Evolutionary conservation across 1,284 basidiomycete genomes (phyloP), one percentile per base, ranked within the genome.

Genomic region (Rhizoctonia solani): DNA sequence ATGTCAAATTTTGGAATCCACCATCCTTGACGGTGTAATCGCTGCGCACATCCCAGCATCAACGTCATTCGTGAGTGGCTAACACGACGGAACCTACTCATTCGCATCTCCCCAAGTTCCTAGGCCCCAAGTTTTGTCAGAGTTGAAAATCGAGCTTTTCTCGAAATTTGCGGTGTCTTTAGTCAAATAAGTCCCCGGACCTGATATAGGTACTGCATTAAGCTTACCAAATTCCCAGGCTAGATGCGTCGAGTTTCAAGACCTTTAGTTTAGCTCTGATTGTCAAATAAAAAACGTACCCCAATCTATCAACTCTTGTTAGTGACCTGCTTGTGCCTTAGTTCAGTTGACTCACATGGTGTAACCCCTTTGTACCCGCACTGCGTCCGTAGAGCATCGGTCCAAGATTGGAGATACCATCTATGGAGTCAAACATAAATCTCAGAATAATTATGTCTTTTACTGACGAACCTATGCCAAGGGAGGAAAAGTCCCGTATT

Each of bases 1-100:
- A 27, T 19, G 4, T 52, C 49, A 52, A 9, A 19, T 30, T 19
- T 4, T 19, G 9, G 19, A 52, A 52, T 11, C 49, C 49, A 4
- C 49, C 49, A n/a, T 52, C 49, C 49, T 52, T 52, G 49, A 52
- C 19, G 49, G 49, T 52, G n/a, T 25, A 52, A n/a, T 52, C 49
- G 19, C 49, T 52, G n/a, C 44, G 19, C 44, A 5, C 6, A 6
- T 6, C 6, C 21, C 19, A 46, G 44, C n/a, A 46, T 5, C 6
- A 19, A 16, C 37, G 16, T 16, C 13, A 46, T 9, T 19, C 11
- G 19, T 19, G n/a, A 11, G 5, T 6, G 6, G n/a, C 44, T 9
- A 39, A 39, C 6, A 21, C 11, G 5, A 46, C 8, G n/a, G 5
- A 19, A 46, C 44, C n/a, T 21, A 46, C 44, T 46, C 44, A 19